phyloP scores from a whole-genome alignment of 1,284 basidiomycete species.

The Heterobasidion irregulare region DNA sequence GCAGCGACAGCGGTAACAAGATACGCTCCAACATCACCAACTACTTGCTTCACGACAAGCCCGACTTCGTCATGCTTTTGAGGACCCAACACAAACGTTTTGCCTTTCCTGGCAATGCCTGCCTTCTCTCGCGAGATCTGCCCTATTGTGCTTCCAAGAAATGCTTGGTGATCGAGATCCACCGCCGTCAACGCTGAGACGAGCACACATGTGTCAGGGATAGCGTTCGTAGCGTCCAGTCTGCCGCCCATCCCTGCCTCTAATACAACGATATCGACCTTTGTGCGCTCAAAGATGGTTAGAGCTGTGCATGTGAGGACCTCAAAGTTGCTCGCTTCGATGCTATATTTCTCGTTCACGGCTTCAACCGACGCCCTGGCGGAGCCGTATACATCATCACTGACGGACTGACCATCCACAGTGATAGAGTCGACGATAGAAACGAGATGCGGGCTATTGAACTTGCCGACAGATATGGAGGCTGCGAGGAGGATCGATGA shows the following conservation, averaged over 20 bases:
- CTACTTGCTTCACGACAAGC: conserved; percentile 29
- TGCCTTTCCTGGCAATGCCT: conserved; percentile 65
- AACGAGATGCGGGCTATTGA: conserved; percentile 91
- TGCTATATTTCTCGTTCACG: conserved; percentile 34
- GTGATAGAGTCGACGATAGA: conserved; percentile 73
- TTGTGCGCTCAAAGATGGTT: conserved; percentile 55
- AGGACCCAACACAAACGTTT: conserved; percentile 68
- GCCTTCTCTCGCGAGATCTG: conserved; percentile 83
- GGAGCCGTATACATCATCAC: conserved; percentile 39
- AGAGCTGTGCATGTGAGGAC: conserved; percentile 77
- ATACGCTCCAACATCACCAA: conserved; percentile 30
- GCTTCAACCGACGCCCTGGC: conserved; percentile 43
- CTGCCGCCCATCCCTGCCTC: conserved; percentile 96
- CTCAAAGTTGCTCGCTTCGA: conserved; percentile 74
- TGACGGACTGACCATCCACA: conserved; percentile 54
- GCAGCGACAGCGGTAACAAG: conserved; percentile 28
- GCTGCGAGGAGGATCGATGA: conserved; percentile 65
- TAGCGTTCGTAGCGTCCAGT: conserved; percentile 90
- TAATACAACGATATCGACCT: conserved; percentile 77
- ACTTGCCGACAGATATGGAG: conserved; percentile 66
- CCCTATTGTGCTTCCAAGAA: conserved; percentile 73
- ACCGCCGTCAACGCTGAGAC: conserved; percentile 81
- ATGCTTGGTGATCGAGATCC: conserved; percentile 88
- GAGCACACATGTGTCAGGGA: conserved; percentile 62
- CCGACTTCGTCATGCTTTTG: conserved; percentile 55